A percentile compares a stretch with the other conserved stretches of the same genome.
Conservation (phyloP, 1,139 yeast genomes). For the Hyphopichia pseudoburtonii region DNA sequence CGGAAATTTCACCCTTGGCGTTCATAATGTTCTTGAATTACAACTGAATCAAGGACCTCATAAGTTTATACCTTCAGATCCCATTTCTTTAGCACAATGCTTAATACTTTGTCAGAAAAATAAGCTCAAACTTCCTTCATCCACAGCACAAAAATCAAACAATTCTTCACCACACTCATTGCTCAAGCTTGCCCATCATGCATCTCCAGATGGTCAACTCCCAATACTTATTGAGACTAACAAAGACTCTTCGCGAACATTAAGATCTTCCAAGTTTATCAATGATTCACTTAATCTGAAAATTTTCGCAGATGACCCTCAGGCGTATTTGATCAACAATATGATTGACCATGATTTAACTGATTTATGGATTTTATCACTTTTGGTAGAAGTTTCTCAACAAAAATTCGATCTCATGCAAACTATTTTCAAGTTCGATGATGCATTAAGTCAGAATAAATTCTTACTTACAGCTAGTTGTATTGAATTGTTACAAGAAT, state of each 20-base stretch:
- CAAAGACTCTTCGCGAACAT: constrained; percentile 20
- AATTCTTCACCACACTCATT: constrained; percentile 1
- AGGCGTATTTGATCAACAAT: constrained; percentile 25
- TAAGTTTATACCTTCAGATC: constrained; percentile 42
- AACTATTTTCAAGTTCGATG: constrained; percentile 19
- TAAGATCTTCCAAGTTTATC: constrained; percentile 22
- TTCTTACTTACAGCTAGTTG: background rate
- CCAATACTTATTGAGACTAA: constrained; percentile 47
- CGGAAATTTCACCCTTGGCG: constrained; percentile 46
- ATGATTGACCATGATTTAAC: constrained; percentile 37
- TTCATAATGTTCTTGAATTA: constrained; percentile 32
- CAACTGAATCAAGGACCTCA: constrained; percentile 8
- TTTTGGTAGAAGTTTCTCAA: constrained; percentile 19
- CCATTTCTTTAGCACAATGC: constrained; percentile 38
- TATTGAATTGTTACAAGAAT: constrained; percentile 15
- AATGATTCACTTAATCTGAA: constrained; percentile 21
- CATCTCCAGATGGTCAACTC: constrained; percentile 41
- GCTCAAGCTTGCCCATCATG: constrained; percentile 34
- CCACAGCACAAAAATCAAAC: too few species aligned
- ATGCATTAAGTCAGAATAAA: constrained; percentile 15
- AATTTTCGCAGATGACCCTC: constrained; percentile 10
- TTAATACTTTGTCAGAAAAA: constrained; percentile 37
- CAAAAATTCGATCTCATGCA: constrained; percentile 10
- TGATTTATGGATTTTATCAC: constrained; percentile 40
- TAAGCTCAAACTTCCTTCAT: constrained; percentile 28